Evolutionary conservation across 116 monocot species (phyloP).

Genomic region (Posidonia oceanica): DNA sequence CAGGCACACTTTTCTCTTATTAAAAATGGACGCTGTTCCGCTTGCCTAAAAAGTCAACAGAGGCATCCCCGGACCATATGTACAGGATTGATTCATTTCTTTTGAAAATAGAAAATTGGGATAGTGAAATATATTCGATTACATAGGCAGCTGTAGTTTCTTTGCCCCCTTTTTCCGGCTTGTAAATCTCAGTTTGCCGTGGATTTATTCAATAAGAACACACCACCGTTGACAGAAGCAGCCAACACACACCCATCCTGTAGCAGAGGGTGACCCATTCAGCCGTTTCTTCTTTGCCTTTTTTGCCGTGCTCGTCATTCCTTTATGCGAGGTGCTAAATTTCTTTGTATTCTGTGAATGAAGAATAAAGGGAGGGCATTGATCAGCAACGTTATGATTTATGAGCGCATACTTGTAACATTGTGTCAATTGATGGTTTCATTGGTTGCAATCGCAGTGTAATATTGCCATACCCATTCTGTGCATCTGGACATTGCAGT

Average conservation of each 20-base stretch:
- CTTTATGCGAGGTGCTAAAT: no score
- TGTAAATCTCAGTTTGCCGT: slow-evolving; percentile 19
- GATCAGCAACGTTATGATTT: no score
- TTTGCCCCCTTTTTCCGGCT: slow-evolving; percentile 5
- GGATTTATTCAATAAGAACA: slow-evolving; percentile 12
- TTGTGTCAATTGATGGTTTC: neutral
- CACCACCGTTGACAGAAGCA: neutral
- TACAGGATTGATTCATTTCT: slow-evolving; percentile 13
- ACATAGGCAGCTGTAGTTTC: slow-evolving; percentile 14
- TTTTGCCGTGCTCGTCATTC: no score
- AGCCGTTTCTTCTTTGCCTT: no score
- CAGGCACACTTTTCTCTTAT: neutral
- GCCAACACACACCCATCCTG: neutral
- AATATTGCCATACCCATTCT: neutral
- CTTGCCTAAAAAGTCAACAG: neutral
- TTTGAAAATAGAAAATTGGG: neutral
- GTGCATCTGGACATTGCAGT: neutral
- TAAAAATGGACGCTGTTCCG: neutral
- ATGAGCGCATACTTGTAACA: no score
- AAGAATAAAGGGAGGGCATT: no score
- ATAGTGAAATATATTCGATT: slow-evolving; percentile 12
- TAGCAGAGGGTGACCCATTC: no score
- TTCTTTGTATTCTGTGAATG: no score
- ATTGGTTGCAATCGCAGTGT: neutral
- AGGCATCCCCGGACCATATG: neutral